Conservation (phyloP, 2,329 filamentous ascomycete genomes). For the Fusarium napiforme region DNA sequence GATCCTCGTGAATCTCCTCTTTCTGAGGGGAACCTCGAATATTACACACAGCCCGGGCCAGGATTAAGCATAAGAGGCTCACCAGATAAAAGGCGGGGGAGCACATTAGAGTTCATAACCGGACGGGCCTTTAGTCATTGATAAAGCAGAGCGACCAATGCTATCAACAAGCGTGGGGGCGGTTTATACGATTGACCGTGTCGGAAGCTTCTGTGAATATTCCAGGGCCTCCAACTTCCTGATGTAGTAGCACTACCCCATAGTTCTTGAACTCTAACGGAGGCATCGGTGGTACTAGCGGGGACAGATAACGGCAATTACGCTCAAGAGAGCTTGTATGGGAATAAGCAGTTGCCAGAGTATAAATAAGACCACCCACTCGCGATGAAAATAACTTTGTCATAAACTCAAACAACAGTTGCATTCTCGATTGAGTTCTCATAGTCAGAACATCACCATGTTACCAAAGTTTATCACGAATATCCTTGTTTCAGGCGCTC, state of each 20-base stretch:
- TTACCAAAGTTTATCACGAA: not conserved
- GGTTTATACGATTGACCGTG: not conserved
- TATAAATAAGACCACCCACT: not conserved
- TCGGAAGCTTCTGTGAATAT: not conserved
- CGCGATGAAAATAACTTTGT: no score
- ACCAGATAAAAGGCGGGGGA: not conserved
- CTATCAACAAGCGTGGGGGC: not conserved
- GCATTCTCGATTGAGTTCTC: not conserved
- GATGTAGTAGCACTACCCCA: not conserved
- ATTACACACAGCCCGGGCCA: not conserved
- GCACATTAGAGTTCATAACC: not conserved
- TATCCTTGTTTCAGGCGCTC: not conserved
- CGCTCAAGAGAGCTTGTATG: not conserved
- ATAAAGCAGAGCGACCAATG: not conserved
- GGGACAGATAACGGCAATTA: not conserved
- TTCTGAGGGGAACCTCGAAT: not conserved
- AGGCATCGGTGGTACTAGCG: no score
- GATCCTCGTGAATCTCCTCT: not conserved
- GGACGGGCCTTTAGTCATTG: not conserved
- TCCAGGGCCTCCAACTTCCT: not conserved
- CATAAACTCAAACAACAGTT: not conserved
- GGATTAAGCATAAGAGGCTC: not conserved
- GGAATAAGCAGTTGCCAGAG: not conserved
- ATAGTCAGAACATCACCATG: not conserved
- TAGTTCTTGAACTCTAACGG: not conserved